phyloP scores from a whole-genome alignment of 257 asterid genomes.

The Hygrophila difformis region DNA sequence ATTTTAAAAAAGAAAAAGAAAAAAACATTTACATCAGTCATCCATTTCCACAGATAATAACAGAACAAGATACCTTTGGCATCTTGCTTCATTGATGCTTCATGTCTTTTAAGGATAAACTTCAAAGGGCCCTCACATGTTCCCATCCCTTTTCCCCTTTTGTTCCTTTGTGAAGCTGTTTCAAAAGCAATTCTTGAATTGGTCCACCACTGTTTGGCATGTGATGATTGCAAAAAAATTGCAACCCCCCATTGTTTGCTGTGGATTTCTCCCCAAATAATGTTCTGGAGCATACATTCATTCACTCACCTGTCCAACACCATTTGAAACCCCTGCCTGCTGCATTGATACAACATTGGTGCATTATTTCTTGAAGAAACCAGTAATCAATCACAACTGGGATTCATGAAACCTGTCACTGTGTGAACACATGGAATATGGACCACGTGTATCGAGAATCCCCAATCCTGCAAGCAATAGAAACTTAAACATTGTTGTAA shows the following conservation, averaged over 20 bases:
- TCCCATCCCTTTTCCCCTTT: constrained; percentile 19
- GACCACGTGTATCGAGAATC: constrained; percentile 13
- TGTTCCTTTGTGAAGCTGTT: constrained; percentile 27
- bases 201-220: constrained; percentile 22
- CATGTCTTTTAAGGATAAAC: constrained; percentile 15
- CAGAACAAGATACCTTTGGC: constrained; percentile 16
- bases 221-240: constrained; percentile 12
- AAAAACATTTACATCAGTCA: constrained; percentile 4
- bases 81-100: constrained; percentile 14
- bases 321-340: too few relatives aligned
- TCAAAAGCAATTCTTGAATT: constrained; percentile 13
- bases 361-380: too few relatives aligned
- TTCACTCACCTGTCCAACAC: too few relatives aligned
- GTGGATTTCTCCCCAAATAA: neutral
- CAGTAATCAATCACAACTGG: too few relatives aligned
- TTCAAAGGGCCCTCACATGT: constrained; percentile 31
- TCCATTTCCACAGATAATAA: constrained; percentile 8
- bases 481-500: constrained; percentile 7
- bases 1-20: too few relatives aligned
- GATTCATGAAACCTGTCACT: neutral
- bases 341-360: too few relatives aligned
- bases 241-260: too few relatives aligned
- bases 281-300: too few relatives aligned
- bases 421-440: constrained; percentile 5
- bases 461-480: constrained; percentile 21